Conservation (phyloP, 495 filamentous ascomycete species). For the Penicillium pulvis region DNA sequence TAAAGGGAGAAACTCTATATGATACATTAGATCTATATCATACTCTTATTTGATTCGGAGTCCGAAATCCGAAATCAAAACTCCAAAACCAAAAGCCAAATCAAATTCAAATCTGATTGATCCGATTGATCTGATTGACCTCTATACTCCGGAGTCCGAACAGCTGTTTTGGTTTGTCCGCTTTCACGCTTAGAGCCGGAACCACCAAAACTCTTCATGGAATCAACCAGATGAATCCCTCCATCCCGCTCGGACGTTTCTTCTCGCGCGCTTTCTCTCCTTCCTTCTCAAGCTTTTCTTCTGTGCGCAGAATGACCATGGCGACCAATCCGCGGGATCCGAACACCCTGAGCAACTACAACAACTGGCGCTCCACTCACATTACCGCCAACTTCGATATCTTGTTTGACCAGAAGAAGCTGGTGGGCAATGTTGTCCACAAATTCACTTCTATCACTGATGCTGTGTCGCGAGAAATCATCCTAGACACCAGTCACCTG, state of each 20-base stretch:
- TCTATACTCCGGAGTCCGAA: background rate
- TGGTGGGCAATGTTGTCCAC: slow-evolving; percentile 75
- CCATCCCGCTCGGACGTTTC: background rate
- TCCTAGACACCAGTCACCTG: slow-evolving; percentile 85
- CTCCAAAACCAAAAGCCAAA: too few relatives aligned
- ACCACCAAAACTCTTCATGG: background rate
- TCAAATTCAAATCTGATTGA: background rate
- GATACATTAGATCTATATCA: too few relatives aligned
- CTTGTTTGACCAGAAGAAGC: slow-evolving; percentile 72
- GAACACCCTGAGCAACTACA: slow-evolving; percentile 90
- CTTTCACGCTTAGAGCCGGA: slow-evolving; percentile 7
- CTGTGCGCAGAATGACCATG: slow-evolving; percentile 29
- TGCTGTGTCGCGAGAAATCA: slow-evolving; percentile 67
- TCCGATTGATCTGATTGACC: background rate
- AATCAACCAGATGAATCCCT: slow-evolving; percentile 13
- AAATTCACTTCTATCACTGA: slow-evolving; percentile 72
- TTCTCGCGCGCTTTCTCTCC: background rate
- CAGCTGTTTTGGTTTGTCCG: background rate
- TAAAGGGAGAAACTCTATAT: slow-evolving; percentile 6
- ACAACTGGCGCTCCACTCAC: slow-evolving; percentile 78
- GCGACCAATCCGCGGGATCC: slow-evolving; percentile 68
- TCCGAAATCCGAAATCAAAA: too few relatives aligned
- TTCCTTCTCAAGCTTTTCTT: background rate
- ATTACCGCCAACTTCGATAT: slow-evolving; percentile 77
- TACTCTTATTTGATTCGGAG: too few relatives aligned